A percentile compares a stretch with the other conserved stretches of the same genome.
phyloP scores from a whole-genome alignment of 2,329 filamentous ascomycete species.

The Cytospora schulzeri region DNA sequence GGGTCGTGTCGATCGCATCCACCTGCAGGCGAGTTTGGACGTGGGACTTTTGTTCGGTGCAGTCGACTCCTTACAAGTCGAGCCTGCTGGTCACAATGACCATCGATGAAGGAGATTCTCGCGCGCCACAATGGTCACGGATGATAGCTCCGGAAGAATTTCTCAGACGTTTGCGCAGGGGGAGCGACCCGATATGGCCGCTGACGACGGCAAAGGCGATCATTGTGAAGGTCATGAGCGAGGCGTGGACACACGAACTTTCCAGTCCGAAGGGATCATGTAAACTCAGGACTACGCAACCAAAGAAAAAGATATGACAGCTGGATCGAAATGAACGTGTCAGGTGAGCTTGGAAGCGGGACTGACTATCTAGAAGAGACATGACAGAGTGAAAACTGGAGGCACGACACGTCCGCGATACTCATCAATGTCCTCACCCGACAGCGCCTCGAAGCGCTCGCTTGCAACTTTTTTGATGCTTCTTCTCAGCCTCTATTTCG shows the following conservation, averaged over 20 bases:
- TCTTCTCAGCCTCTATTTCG: not conserved
- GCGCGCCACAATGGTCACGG: slow-evolving; percentile 2
- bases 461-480: not conserved
- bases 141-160: not conserved
- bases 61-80: not conserved
- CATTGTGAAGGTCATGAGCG: not conserved
- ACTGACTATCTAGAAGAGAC: not conserved
- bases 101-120: not conserved
- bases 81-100: not conserved
- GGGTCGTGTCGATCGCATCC: not conserved
- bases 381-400: not conserved
- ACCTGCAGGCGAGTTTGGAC: not conserved
- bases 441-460: not conserved
- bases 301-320: not conserved
- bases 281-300: not conserved
- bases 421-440: not conserved
- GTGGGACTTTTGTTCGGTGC: not conserved
- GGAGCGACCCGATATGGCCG: not conserved
- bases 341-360: not conserved
- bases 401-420: not conserved
- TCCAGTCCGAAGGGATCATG: not conserved
- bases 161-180: slow-evolving; percentile 2
- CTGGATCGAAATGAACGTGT: not conserved
- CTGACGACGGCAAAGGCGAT: not conserved
- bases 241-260: not conserved